Percentiles rank a stretch among this genome's conserved stretches.
Conservation (phyloP, 345 rosid species). For the Eutrema japonicum region DNA sequence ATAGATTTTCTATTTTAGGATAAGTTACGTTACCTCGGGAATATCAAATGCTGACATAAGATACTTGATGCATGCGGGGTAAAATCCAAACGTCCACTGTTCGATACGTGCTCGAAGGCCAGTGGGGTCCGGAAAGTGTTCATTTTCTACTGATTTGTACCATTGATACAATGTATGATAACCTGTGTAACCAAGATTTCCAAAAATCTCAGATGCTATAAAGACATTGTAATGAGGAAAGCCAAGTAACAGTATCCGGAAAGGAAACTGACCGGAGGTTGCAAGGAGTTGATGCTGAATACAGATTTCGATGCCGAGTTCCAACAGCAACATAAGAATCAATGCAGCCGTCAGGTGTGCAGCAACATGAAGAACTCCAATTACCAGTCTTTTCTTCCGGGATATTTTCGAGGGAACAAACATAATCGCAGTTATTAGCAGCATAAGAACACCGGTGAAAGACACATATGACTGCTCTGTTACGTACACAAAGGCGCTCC, state of each 20-base stretch:
- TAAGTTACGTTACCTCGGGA: conserved; percentile 58
- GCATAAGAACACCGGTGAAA: conserved; percentile 63
- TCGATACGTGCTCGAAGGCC: conserved; percentile 93
- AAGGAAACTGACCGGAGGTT: conserved; percentile 71
- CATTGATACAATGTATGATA: conserved; percentile 89
- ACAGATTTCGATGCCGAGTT: conserved; percentile 85
- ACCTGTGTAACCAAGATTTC: conserved; percentile 49
- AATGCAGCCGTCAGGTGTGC: conserved; percentile 83
- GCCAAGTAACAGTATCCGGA: conserved; percentile 42
- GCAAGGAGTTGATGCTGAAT: conserved; percentile 83
- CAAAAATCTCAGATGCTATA: background rate
- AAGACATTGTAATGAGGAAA: background rate
- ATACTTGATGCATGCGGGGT: conserved; percentile 95
- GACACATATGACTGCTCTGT: conserved; percentile 74
- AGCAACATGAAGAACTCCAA: conserved; percentile 78
- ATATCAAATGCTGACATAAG: conserved; percentile 94
- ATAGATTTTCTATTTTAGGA: background rate
- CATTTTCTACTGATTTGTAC: conserved; percentile 82
- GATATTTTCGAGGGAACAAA: conserved; percentile 87
- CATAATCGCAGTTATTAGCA: conserved; percentile 63
- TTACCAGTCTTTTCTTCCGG: conserved; percentile 67
- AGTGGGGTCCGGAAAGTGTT: conserved; percentile 95
- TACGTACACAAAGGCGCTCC: conserved; percentile 66
- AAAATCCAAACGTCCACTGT: conserved; percentile 90
- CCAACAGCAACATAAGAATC: conserved; percentile 84